phyloP scores from a whole-genome alignment of 2,329 filamentous ascomycete species.

The Neophaeococcomyces mojaviensis region DNA sequence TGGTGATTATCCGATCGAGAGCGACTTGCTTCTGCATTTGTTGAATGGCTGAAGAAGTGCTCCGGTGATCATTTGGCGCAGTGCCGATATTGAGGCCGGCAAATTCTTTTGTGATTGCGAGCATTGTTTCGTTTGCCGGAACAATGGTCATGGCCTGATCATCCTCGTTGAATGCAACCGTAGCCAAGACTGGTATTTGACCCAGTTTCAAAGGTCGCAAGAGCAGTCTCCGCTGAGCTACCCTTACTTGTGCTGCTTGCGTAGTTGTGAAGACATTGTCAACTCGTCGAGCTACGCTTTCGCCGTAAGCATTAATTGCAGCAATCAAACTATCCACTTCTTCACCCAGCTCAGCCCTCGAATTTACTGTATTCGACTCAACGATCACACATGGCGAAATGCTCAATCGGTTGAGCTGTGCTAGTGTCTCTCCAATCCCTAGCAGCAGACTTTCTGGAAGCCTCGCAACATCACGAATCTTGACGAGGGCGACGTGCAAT shows the following conservation, averaged over 20 bases:
- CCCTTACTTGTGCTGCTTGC: constrained; percentile 29
- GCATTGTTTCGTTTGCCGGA: constrained; percentile 56
- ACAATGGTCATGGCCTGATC: constrained; percentile 43
- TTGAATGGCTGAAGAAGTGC: constrained; percentile 27
- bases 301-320: constrained; percentile 63
- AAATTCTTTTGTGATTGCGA: constrained; percentile 71
- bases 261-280: constrained; percentile 47
- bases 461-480: constrained; percentile 65
- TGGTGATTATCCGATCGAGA: constrained; percentile 77
- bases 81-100: constrained; percentile 53
- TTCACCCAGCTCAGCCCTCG: constrained; percentile 44
- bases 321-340: constrained; percentile 68
- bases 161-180: constrained; percentile 52
- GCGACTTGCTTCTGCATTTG: constrained; percentile 43
- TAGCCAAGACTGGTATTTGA: constrained; percentile 62
- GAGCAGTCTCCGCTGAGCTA: constrained; percentile 46
- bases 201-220: constrained; percentile 60
- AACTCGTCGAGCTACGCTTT: constrained; percentile 61
- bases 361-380: constrained; percentile 40
- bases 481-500: constrained; percentile 76
- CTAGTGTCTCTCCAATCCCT: constrained; percentile 74
- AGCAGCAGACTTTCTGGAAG: constrained; percentile 61
- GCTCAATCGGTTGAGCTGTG: constrained; percentile 74
- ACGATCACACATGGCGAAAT: constrained; percentile 75
- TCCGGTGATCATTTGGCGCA: constrained; percentile 37